These are phyloP conservation scores for Cairneyella variabilis DNA, from an alignment of 495 filamentous ascomycete genomes.

Conservation along the genomic window DNA sequence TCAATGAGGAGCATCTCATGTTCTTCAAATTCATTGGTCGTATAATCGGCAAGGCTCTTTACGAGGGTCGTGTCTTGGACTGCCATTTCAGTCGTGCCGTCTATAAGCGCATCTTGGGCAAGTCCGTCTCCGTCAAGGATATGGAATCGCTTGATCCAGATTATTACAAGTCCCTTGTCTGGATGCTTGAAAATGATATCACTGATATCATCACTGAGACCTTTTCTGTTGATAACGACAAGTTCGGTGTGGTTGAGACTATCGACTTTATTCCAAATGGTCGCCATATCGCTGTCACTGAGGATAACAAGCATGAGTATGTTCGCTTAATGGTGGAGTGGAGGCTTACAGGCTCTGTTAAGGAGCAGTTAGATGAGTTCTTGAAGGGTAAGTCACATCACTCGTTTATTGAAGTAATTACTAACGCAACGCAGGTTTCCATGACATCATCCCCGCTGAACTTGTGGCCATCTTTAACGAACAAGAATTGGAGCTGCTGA, in stretches of 20 bases:
- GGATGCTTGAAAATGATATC: conserved; percentile 98
- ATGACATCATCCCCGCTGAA: conserved; percentile 94
- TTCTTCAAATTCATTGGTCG: conserved; percentile 99
- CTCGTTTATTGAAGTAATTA: neutral
- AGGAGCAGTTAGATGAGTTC: conserved; percentile 94
- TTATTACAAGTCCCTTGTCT: conserved; percentile 98
- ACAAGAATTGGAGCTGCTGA: conserved; percentile 93
- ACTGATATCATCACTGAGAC: conserved; percentile 99
- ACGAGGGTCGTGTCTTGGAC: conserved; percentile 92
- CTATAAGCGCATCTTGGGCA: conserved; percentile 94
- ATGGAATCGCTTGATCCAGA: conserved; percentile 99
- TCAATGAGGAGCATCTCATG: conserved; percentile 93
- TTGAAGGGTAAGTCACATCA: conserved; percentile 63
- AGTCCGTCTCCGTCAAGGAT: conserved; percentile 94
- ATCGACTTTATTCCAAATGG: conserved; percentile 86
- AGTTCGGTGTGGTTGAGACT: conserved; percentile 82
- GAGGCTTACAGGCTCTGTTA: conserved; percentile 83
- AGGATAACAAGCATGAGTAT: conserved; percentile 98
- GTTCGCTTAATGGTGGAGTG: conserved; percentile 92
- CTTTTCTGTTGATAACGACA: conserved; percentile 89
- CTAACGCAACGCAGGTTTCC: conserved; percentile 63
- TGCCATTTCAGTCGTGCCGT: conserved; percentile 99
- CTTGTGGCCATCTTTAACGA: conserved; percentile 98
- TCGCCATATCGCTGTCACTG: conserved; percentile 86
- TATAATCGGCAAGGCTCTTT: conserved; percentile 97